phyloP scores from a whole-genome alignment of 2,329 filamentous ascomycete species.

The Verruconis gallopava region DNA sequence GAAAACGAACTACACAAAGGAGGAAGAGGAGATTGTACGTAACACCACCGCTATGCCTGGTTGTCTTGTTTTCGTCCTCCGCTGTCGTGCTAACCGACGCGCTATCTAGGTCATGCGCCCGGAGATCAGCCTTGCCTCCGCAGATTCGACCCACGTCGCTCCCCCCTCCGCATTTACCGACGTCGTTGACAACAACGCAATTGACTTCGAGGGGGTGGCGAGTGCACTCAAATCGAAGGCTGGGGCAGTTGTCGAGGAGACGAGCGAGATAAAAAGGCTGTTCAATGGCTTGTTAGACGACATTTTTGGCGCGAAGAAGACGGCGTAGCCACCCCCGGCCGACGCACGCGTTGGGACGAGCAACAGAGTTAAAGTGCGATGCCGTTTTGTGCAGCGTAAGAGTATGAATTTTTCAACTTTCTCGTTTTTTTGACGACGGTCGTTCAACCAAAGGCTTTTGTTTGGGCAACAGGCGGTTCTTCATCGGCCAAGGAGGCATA shows the following conservation, averaged over 20 bases:
- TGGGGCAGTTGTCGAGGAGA: conserved; percentile 29
- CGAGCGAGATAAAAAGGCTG: conserved; percentile 30
- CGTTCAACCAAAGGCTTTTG: no score
- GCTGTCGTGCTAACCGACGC: neutral
- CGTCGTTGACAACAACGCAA: conserved; percentile 41
- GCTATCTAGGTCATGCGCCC: conserved; percentile 37
- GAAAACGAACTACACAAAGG: conserved; percentile 5
- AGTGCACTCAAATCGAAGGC: conserved; percentile 18
- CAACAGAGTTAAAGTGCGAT: no score
- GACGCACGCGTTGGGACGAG: no score
- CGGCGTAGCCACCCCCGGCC: no score
- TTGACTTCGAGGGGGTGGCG: conserved; percentile 37
- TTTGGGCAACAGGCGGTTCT: no score
- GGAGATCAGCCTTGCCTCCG: conserved; percentile 42
- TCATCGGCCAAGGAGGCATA: no score
- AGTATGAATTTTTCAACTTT: no score
- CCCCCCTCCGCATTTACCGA: conserved; percentile 44
- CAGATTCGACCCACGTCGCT: conserved; percentile 33
- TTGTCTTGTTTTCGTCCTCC: neutral
- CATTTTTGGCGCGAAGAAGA: conserved; percentile 27
- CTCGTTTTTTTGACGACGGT: no score
- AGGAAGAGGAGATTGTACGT: conserved; percentile 13
- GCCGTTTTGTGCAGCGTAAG: no score
- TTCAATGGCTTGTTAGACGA: conserved; percentile 39
- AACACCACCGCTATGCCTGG: no score